Evolutionary conservation across 2,329 filamentous ascomycete genomes (phyloP).

Genomic region (Phyllosticta ampelicida): DNA sequence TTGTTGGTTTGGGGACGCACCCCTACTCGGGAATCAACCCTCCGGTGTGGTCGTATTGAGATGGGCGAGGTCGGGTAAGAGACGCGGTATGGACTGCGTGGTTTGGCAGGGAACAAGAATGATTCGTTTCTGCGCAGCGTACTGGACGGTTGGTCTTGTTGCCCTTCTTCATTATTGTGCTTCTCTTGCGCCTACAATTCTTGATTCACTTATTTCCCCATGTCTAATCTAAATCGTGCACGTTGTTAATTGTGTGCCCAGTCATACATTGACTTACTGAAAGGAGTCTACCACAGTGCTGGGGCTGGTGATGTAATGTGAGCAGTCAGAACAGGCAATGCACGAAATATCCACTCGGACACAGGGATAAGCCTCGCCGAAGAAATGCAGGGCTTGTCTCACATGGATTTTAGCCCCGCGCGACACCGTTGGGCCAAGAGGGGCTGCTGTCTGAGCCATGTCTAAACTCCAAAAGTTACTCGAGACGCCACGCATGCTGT

Average conservation of each 20-base stretch:
- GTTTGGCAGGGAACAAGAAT: background rate
- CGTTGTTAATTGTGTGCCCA: background rate
- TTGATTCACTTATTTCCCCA: background rate
- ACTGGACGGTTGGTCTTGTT: background rate
- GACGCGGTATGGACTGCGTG: background rate
- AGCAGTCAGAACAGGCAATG: background rate
- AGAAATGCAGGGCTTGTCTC: background rate
- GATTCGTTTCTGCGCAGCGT: background rate
- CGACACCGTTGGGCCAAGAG: background rate
- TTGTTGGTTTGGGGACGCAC: conserved; percentile 15
- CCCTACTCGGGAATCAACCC: conserved; percentile 13
- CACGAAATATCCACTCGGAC: background rate
- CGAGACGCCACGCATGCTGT: no score
- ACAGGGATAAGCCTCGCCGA: background rate
- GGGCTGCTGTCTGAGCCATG: background rate
- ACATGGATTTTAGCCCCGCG: background rate
- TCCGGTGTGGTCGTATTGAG: conserved; percentile 16
- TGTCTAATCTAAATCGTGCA: background rate
- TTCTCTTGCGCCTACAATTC: background rate
- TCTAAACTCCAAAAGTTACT: background rate
- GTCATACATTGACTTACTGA: background rate
- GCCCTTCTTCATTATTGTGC: background rate
- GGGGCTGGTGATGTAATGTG: background rate
- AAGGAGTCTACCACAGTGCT: background rate
- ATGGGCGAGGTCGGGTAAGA: background rate